Evolutionary conservation across 2,329 filamentous ascomycete species (phyloP).

Genomic region (Sclerotiophoma versabilis): DNA sequence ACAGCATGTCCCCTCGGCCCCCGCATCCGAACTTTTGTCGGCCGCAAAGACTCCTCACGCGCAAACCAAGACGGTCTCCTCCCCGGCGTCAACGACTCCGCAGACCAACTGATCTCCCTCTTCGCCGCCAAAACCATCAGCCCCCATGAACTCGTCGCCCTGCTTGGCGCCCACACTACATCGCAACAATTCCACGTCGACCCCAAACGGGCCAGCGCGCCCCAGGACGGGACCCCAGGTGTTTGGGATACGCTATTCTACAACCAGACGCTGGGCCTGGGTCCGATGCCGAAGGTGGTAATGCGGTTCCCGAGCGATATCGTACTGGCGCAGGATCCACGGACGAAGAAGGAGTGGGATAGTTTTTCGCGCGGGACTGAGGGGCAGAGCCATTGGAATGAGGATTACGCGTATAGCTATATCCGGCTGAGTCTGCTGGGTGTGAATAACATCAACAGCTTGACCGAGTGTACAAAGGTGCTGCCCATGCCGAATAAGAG

Average conservation of each 20-base stretch:
- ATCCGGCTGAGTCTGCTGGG: conserved; percentile 61
- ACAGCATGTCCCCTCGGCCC: conserved; percentile 41
- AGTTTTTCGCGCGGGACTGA: conserved; percentile 11
- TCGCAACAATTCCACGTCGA: conserved; percentile 41
- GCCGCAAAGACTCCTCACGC: conserved; percentile 37
- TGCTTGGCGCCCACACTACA: conserved; percentile 43
- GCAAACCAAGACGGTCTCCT: conserved; percentile 35
- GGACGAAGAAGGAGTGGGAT: conserved; percentile 37
- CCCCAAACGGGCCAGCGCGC: conserved; percentile 22
- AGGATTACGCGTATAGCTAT: conserved; percentile 55
- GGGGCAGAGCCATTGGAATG: conserved; percentile 34
- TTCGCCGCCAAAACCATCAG: conserved; percentile 46
- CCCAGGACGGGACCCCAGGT: conserved; percentile 42
- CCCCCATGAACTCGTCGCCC: conserved; percentile 40
- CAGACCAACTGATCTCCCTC: conserved; percentile 40
- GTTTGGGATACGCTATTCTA: conserved; percentile 46
- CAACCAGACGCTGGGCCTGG: conserved; percentile 36
- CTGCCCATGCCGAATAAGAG: conserved; percentile 41
- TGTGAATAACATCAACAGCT: conserved; percentile 60
- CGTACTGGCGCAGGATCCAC: conserved; percentile 34
- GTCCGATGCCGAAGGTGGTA: conserved; percentile 33
- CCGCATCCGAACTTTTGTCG: conserved; percentile 40
- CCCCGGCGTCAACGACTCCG: conserved; percentile 31
- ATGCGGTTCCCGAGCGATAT: conserved; percentile 42
- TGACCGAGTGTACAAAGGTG: conserved; percentile 62